A percentile compares a stretch with the other conserved stretches of the same genome.
Evolutionary conservation across 2,329 filamentous ascomycete genomes (phyloP).

Genomic region (Talaromyces albobiverticillius): DNA sequence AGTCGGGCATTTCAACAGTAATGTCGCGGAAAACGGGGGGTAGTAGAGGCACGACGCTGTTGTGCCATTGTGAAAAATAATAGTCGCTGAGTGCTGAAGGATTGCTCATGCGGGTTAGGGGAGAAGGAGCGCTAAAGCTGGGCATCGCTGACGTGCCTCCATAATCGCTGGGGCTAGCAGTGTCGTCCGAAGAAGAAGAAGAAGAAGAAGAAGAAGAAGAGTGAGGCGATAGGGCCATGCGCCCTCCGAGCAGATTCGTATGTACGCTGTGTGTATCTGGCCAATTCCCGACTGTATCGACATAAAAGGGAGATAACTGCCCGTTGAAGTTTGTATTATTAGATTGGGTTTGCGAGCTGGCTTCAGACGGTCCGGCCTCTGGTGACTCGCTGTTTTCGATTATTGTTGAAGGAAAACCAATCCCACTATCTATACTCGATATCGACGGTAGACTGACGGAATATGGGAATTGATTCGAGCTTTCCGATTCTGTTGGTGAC

Average conservation of each 20-base stretch:
- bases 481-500: neutral
- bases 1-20: constrained; percentile 8
- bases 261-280: neutral
- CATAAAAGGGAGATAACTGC: neutral
- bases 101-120: neutral
- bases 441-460: neutral
- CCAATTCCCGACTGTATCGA: neutral
- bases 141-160: neutral
- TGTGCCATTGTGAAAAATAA: constrained; percentile 10
- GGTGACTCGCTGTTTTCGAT: neutral
- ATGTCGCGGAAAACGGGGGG: constrained; percentile 5
- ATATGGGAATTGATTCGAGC: neutral
- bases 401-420: too few relatives aligned
- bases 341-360: neutral
- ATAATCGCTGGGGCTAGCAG: neutral
- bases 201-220: neutral
- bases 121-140: neutral
- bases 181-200: neutral
- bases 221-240: neutral
- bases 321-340: neutral
- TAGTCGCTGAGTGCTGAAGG: neutral
- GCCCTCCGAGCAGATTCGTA: neutral
- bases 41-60: neutral
- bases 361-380: neutral
- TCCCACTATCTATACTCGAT: neutral